Percentiles rank a stretch among this genome's conserved stretches.
phyloP scores from a whole-genome alignment of 1,139 yeast genomes.

The Maudiozyma humilis region DNA sequence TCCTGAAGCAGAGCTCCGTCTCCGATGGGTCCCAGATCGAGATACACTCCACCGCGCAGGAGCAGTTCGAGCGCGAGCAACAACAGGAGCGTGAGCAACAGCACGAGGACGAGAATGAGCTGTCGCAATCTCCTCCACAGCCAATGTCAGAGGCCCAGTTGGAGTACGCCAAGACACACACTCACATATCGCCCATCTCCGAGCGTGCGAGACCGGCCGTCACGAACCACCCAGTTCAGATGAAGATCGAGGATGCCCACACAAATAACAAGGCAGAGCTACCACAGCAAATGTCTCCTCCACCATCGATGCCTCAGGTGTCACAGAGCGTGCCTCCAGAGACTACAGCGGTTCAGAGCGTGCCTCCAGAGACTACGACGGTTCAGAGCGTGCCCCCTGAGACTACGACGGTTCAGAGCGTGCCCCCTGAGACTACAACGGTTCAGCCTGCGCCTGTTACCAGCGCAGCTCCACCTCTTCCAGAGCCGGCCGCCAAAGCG shows the following conservation, averaged over 20 bases:
- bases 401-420: not conserved
- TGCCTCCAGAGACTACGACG: not conserved
- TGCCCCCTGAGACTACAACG: not conserved
- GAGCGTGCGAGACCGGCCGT: not conserved
- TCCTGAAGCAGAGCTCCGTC: slow-evolving; percentile 29
- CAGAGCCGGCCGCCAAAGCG: not conserved
- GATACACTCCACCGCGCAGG: not conserved
- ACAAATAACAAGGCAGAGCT: too few species aligned
- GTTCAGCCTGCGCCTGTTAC: not conserved
- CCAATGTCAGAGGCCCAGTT: not conserved
- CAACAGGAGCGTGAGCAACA: not conserved
- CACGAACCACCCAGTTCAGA: too few species aligned
- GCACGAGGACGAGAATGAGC: too few species aligned
- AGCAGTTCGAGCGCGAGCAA: not conserved
- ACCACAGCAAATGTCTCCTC: not conserved
- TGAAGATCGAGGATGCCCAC: too few species aligned
- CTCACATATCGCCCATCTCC: not conserved
- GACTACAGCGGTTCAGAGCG: not conserved
- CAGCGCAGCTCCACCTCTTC: not conserved
- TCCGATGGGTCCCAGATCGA: not conserved
- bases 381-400: not conserved
- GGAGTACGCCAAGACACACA: not conserved
- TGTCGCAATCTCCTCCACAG: too few species aligned
- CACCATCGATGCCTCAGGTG: not conserved
- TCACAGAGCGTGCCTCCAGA: not conserved